A percentile compares a stretch with the other conserved stretches of the same genome.
phyloP scores from a whole-genome alignment of 169 alveolate genomes.

The Eimeria acervulina region DNA sequence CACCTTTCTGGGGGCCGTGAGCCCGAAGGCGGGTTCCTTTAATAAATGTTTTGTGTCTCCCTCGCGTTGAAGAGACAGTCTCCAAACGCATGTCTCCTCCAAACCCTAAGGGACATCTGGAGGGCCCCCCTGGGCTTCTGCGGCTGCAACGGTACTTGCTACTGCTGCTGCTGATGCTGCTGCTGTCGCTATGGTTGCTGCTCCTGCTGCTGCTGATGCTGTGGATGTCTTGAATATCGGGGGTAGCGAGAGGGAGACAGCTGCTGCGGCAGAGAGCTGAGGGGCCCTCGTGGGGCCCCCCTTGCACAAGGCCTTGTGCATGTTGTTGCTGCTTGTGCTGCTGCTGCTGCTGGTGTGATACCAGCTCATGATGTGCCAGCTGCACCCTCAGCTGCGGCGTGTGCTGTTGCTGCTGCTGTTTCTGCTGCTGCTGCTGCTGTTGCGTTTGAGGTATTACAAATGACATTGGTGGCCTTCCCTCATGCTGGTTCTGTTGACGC shows the following conservation, averaged over 20 bases:
- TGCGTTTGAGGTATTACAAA: too few relatives aligned
- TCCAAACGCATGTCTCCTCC: neutral
- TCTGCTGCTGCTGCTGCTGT: neutral
- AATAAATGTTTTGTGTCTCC: too few relatives aligned
- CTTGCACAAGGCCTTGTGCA: too few relatives aligned
- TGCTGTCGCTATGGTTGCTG: slow-evolving; percentile 5
- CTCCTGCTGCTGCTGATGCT: too few relatives aligned
- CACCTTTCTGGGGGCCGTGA: neutral
- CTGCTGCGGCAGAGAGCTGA: too few relatives aligned
- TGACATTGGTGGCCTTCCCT: neutral
- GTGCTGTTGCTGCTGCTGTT: too few relatives aligned
- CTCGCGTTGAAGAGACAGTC: neutral
- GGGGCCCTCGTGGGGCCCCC: too few relatives aligned
- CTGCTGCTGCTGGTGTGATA: slow-evolving; percentile 11
- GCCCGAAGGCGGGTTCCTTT: neutral
- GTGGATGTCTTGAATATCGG: too few relatives aligned
- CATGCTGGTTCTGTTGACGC: neutral
- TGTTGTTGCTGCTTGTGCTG: neutral
- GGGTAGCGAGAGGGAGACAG: too few relatives aligned
- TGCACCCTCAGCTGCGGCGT: too few relatives aligned
- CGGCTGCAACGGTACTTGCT: neutral
- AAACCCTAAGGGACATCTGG: neutral
- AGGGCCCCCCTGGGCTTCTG: neutral
- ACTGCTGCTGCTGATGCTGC: slow-evolving; percentile 31
- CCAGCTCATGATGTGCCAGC: too few relatives aligned